These are phyloP conservation scores for Trichosporon faecale DNA, from an alignment of 1,284 basidiomycete species.

Conservation along the genomic window DNA sequence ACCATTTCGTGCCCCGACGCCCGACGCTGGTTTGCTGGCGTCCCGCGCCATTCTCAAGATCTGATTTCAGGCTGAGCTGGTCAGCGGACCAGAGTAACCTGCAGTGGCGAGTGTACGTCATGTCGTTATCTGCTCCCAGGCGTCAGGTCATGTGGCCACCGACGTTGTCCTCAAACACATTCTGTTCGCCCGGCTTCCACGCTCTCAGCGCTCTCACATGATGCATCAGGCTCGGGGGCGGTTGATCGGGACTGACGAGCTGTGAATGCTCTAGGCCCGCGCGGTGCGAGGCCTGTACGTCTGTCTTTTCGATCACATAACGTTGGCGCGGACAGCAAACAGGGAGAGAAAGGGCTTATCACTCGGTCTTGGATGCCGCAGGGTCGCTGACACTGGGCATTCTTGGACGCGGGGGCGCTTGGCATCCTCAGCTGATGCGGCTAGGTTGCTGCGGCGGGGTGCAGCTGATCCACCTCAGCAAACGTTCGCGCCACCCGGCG, in stretches of 20 bases:
- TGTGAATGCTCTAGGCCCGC: not conserved
- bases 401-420: not conserved
- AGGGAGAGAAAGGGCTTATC: not conserved
- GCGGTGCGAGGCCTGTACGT: not conserved
- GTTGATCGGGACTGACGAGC: not conserved
- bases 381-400: too few relatives aligned
- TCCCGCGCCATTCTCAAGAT: not conserved
- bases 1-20: not conserved
- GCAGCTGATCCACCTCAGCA: not conserved
- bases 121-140: conserved; percentile 1
- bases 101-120: not conserved
- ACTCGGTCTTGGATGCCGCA: not conserved
- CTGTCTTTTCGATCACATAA: not conserved
- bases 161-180: not conserved
- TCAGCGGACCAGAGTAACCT: not conserved
- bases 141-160: not conserved
- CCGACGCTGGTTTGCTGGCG: too few relatives aligned
- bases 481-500: not conserved
- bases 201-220: not conserved
- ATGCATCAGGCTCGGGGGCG: not conserved
- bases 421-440: not conserved
- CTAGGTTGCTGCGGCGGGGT: not conserved
- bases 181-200: not conserved
- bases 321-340: not conserved
- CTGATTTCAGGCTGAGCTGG: not conserved